Conservation (phyloP, 192 early-diverging fungal species). For the Coemansia sp. region DNA sequence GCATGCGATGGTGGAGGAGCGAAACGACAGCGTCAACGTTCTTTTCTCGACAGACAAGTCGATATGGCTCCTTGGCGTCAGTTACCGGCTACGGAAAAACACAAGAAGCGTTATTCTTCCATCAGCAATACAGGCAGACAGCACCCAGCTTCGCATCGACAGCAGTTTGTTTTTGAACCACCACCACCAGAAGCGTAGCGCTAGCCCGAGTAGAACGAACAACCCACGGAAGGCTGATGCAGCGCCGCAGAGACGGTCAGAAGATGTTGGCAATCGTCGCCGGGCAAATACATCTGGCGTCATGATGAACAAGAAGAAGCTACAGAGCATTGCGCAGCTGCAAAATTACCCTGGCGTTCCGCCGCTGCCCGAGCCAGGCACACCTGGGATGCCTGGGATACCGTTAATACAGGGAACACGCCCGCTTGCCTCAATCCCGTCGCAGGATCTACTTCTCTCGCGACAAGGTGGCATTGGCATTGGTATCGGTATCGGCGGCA, state of each 20-base stretch:
- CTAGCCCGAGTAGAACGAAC: constrained; percentile 33
- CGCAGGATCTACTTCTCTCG: constrained; percentile 43
- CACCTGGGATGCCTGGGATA: constrained; percentile 16
- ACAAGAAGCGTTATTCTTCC: constrained; percentile 46
- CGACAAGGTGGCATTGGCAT: not conserved
- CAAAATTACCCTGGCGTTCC: constrained; percentile 42
- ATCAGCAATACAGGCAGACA: constrained; percentile 42
- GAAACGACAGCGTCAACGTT: constrained; percentile 49
- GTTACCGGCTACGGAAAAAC: constrained; percentile 52
- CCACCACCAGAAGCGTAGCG: constrained; percentile 53
- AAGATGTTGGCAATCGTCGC: constrained; percentile 38
- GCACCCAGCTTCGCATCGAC: constrained; percentile 44
- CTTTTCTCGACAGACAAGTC: constrained; percentile 50
- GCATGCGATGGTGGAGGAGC: constrained; percentile 53
- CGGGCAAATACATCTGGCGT: constrained; percentile 53
- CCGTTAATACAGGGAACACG: constrained; percentile 27
- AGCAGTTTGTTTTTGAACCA: constrained; percentile 52
- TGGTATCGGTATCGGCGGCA: not conserved
- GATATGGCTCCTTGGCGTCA: constrained; percentile 53
- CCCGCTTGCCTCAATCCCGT: constrained; percentile 50
- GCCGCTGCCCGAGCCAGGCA: constrained; percentile 27
- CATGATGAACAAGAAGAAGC: constrained; percentile 55
- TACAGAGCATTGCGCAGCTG: constrained; percentile 48
- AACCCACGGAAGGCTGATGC: constrained; percentile 31
- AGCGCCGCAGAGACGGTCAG: constrained; percentile 40